Conservation (phyloP, 441 rosid genomes). For the Geranium incanum region DNA sequence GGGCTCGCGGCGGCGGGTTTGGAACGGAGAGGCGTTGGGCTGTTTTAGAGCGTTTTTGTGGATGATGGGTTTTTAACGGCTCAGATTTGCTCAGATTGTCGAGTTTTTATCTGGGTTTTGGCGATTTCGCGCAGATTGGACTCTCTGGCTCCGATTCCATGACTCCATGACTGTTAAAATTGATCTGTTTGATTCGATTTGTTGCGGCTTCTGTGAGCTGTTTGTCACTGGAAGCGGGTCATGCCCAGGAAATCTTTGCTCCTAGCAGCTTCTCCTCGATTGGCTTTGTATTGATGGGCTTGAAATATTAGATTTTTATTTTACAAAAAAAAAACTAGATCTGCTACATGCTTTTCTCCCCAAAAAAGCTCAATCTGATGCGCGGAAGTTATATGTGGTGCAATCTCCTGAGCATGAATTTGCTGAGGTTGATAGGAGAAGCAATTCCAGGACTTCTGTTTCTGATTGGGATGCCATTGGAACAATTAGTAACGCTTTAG, state of each 20-base stretch:
- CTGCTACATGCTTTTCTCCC: neutral
- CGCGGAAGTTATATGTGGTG: neutral
- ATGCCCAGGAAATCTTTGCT: neutral
- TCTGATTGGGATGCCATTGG: neutral
- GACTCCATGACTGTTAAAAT: neutral
- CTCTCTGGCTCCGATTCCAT: neutral
- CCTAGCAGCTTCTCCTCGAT: neutral
- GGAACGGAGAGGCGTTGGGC: neutral
- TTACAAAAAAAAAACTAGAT: constrained; percentile 5
- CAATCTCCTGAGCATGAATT: neutral
- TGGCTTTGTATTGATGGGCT: neutral
- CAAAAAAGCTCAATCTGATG: neutral
- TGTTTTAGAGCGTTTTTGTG: neutral
- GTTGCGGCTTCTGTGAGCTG: neutral
- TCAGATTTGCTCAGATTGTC: constrained; percentile 4
- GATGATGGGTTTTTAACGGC: neutral
- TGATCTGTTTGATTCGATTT: constrained; percentile 4
- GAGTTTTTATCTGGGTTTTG: neutral
- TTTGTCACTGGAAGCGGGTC: no score
- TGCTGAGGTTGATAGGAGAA: constrained; percentile 6
- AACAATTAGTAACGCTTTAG: neutral
- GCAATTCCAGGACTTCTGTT: neutral
- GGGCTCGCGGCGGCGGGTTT: constrained; percentile 1
- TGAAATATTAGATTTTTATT: neutral
- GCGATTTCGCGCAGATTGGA: neutral